Conservation (phyloP, 1,139 yeast genomes). For the Magnusiomyces fungicola region DNA sequence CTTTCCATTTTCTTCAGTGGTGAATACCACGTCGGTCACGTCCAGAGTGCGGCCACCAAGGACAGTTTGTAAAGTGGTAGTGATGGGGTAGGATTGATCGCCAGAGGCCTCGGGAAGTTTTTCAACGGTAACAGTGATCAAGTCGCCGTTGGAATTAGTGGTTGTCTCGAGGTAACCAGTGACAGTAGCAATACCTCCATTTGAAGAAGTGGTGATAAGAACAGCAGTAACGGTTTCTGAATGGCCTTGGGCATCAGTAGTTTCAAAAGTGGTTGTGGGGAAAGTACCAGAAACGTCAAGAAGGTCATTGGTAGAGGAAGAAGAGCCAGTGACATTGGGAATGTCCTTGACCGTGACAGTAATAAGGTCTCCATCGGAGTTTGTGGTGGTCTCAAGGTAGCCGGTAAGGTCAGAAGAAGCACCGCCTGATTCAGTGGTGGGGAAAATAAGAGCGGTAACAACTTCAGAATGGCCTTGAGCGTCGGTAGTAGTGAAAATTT, state of each 20-base stretch:
- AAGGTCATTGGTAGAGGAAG: background rate
- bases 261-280: slow-evolving; percentile 4
- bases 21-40: slow-evolving; percentile 5
- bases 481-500: background rate
- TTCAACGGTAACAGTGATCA: background rate
- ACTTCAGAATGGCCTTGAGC: background rate
- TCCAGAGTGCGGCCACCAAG: background rate
- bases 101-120: background rate
- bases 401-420: background rate
- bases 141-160: slow-evolving; percentile 4
- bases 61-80: slow-evolving; percentile 2
- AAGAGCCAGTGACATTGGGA: slow-evolving; percentile 1
- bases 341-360: background rate
- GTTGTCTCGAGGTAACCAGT: slow-evolving; percentile 2
- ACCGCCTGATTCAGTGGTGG: background rate
- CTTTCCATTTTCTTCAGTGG: background rate
- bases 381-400: background rate
- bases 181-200: background rate
- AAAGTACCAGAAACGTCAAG: slow-evolving; percentile 3
- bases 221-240: slow-evolving; percentile 5
- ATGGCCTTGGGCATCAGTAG: slow-evolving; percentile 2
- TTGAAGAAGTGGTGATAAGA: slow-evolving; percentile 2
- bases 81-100: background rate
- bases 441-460: background rate
- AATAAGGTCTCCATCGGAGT: slow-evolving; percentile 1